Evolutionary conservation across 768 basidiomycete genomes (phyloP).

Genomic region (Termitomyces heimii): DNA sequence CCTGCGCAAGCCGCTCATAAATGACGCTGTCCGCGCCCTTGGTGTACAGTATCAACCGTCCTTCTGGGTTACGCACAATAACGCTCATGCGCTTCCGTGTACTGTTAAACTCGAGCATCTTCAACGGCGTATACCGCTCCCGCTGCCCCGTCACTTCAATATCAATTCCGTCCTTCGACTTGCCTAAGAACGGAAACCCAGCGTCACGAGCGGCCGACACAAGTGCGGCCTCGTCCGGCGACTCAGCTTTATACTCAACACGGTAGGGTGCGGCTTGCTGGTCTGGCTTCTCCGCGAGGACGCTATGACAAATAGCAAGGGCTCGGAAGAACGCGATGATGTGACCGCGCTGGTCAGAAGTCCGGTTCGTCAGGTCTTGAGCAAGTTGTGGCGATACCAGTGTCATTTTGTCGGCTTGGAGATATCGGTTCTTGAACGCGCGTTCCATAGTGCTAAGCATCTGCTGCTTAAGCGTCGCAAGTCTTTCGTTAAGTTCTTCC

Average conservation of each 20-base stretch:
- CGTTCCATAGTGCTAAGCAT: conserved; percentile 77
- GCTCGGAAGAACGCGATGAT: conserved; percentile 90
- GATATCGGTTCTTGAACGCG: conserved; percentile 84
- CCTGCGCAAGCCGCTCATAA: conserved; percentile 73
- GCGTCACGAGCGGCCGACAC: conserved; percentile 89
- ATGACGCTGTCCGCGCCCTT: conserved; percentile 98
- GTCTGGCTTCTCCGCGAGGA: conserved; percentile 75
- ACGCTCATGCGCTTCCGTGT: conserved; percentile 96
- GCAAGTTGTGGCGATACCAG: conserved; percentile 85
- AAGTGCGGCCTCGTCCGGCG: conserved; percentile 91
- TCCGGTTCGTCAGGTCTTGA: conserved; percentile 62
- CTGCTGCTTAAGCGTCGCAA: conserved; percentile 58
- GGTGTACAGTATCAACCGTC: conserved; percentile 78
- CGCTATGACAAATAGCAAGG: conserved; percentile 89
- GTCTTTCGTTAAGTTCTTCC: conserved; percentile 61
- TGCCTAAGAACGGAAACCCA: conserved; percentile 85
- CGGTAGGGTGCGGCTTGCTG: conserved; percentile 51
- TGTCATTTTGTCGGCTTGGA: conserved; percentile 76
- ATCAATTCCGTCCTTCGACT: conserved; percentile 68
- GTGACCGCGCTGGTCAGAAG: conserved; percentile 53
- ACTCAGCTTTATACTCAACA: conserved; percentile 92
- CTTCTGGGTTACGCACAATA: conserved; percentile 80
- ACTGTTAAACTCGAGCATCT: conserved; percentile 90
- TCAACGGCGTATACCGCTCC: conserved; percentile 75
- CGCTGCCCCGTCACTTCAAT: conserved; percentile 89